Conservation (phyloP, 2,329 filamentous ascomycete species). For the Fusarium foetens region DNA sequence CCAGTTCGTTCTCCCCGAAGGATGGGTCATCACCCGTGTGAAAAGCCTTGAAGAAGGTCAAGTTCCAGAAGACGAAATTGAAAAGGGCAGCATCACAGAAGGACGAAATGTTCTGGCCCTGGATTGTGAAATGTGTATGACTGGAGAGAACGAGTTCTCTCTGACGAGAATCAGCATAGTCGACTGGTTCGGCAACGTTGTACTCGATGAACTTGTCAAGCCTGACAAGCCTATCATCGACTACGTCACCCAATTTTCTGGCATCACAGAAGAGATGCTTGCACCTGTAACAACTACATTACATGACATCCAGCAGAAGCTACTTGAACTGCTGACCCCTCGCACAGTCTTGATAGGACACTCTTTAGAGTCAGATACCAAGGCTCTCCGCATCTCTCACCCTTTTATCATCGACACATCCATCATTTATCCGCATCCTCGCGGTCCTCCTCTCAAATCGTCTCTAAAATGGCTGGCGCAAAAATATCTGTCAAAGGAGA, state of each 20-base stretch:
- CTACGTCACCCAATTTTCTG: conserved; percentile 91
- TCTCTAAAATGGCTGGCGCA: conserved; percentile 89
- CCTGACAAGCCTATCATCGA: conserved; percentile 88
- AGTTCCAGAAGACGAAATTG: conserved; percentile 74
- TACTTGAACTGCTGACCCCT: conserved; percentile 77
- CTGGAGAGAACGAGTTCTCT: conserved; percentile 79
- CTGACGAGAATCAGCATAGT: conserved; percentile 90
- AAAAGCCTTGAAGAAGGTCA: conserved; percentile 72
- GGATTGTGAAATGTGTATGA: conserved; percentile 98
- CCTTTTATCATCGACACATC: conserved; percentile 95
- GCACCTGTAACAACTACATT: conserved; percentile 85
- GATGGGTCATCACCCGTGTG: conserved; percentile 86
- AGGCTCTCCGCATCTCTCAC: conserved; percentile 85
- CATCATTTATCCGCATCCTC: conserved; percentile 88
- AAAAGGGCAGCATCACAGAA: conserved; percentile 84
- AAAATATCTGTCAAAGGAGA: conserved; percentile 86
- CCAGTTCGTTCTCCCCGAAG: conserved; percentile 66
- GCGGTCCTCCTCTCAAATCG: conserved; percentile 88
- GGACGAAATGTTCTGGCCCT: conserved; percentile 83
- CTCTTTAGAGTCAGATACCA: conserved; percentile 84
- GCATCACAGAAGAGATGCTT: conserved; percentile 89
- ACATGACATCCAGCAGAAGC: conserved; percentile 80
- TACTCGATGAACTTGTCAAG: conserved; percentile 93
- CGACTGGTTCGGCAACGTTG: conserved; percentile 82
- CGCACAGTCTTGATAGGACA: conserved; percentile 82